These are phyloP conservation scores for Mycena leptocephala DNA, from an alignment of 768 basidiomycete genomes.

Conservation along the genomic window DNA sequence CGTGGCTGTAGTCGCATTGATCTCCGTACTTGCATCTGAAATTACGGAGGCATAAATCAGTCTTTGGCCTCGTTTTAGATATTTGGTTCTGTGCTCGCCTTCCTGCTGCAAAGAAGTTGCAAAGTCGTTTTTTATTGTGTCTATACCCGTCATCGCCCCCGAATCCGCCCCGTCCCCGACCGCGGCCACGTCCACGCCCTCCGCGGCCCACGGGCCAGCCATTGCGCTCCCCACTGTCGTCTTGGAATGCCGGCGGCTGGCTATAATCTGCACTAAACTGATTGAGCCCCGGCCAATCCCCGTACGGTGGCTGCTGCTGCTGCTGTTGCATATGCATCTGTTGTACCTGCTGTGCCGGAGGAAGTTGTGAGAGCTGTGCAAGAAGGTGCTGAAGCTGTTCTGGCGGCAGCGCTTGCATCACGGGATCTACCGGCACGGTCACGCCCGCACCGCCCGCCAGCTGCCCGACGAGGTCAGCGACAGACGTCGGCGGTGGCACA, in stretches of 20 bases:
- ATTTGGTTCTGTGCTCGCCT: constrained; percentile 83
- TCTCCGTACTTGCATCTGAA: constrained; percentile 92
- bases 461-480: constrained; percentile 81
- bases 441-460: constrained; percentile 60
- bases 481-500: constrained; percentile 60
- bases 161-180: constrained; percentile 71
- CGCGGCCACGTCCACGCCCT: constrained; percentile 70
- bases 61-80: constrained; percentile 55
- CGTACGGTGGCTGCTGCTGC: constrained; percentile 49
- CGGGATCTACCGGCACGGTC: constrained; percentile 52
- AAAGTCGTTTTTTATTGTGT: constrained; percentile 89
- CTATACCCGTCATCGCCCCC: constrained; percentile 77
- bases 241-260: constrained; percentile 60
- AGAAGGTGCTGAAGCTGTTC: constrained; percentile 79
- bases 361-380: constrained; percentile 46
- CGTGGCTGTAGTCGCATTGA: constrained; percentile 90
- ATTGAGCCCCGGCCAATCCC: constrained; percentile 58
- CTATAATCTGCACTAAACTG: constrained; percentile 66
- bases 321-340: constrained; percentile 27
- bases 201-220: constrained; percentile 62
- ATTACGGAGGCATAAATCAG: constrained; percentile 63
- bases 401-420: constrained; percentile 63
- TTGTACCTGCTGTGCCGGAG: constrained; percentile 17
- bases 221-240: constrained; percentile 60
- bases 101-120: constrained; percentile 93